Evolutionary conservation across 768 basidiomycete species (phyloP).

Genomic region (Mycena filopes): DNA sequence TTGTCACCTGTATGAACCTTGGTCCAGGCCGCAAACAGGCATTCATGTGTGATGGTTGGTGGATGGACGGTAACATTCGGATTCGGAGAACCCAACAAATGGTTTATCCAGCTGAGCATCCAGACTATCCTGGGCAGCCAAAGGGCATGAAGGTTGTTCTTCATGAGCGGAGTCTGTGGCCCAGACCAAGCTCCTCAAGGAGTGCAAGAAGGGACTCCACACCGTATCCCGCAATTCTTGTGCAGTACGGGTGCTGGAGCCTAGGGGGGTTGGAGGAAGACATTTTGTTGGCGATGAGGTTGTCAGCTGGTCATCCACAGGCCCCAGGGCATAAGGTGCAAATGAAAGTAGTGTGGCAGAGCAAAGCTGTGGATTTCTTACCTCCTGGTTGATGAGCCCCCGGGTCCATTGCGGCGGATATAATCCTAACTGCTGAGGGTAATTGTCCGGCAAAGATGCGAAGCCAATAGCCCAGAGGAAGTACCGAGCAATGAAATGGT

Average conservation of each 20-base stretch:
- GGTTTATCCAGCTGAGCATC: constrained; percentile 40
- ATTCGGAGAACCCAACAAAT: constrained; percentile 31
- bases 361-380: no score
- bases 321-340: no score
- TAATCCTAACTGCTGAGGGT: no score
- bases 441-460: no score
- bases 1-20: constrained; percentile 37
- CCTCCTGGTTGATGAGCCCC: no score
- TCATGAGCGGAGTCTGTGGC: constrained; percentile 38
- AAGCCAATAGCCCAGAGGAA: no score
- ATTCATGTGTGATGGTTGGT: constrained; percentile 35
- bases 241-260: constrained; percentile 36
- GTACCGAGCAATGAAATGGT: no score
- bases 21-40: constrained; percentile 39
- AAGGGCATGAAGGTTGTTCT: constrained; percentile 47
- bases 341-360: no score
- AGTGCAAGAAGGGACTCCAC: constrained; percentile 31
- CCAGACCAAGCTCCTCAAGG: constrained; percentile 16
- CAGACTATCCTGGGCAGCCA: constrained; percentile 31
- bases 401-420: no score
- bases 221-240: constrained; percentile 38
- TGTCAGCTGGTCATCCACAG: no score
- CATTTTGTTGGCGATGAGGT: no score
- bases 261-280: no score
- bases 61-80: constrained; percentile 1